Evolutionary conservation across 2,329 filamentous ascomycete species (phyloP).

Genomic region (Paraphaeosphaeria sporulosa): DNA sequence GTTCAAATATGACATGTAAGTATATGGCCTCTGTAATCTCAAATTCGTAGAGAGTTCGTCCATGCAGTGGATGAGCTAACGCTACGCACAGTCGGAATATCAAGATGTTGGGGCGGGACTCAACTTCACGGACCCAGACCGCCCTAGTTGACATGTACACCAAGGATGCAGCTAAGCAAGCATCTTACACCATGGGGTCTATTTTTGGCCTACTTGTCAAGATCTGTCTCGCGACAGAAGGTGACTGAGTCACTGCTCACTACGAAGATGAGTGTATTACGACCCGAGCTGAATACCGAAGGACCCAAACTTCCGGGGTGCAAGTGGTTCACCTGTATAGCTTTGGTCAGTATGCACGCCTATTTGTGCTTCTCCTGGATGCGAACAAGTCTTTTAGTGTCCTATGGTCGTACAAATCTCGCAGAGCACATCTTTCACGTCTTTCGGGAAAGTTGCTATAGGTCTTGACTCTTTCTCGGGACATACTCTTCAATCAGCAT

Average conservation of each 20-base stretch:
- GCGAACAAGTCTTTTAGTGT: not conserved
- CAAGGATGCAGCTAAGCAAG: slow-evolving; percentile 22
- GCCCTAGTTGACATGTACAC: slow-evolving; percentile 33
- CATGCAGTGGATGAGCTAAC: not conserved
- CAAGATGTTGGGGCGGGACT: slow-evolving; percentile 25
- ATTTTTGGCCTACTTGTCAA: slow-evolving; percentile 31
- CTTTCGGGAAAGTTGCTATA: not conserved
- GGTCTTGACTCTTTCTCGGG: not conserved
- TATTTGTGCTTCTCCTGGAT: not conserved
- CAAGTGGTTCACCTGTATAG: not conserved
- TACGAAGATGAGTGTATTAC: not conserved
- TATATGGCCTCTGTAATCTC: not conserved
- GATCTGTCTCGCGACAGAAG: slow-evolving; percentile 19
- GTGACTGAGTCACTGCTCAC: not conserved
- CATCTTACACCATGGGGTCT: slow-evolving; percentile 19
- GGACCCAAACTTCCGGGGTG: not conserved
- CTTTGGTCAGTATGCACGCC: not conserved
- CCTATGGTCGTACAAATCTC: not conserved
- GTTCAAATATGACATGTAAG: slow-evolving; percentile 28
- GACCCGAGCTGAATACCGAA: not conserved
- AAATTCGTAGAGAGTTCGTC: not conserved
- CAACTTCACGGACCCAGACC: slow-evolving; percentile 28
- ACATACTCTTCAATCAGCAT: not conserved
- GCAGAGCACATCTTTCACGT: not conserved
- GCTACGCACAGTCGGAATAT: slow-evolving; percentile 23